These are phyloP conservation scores for Suillus subaureus DNA, from an alignment of 768 basidiomycete species.

Conservation along the genomic window DNA sequence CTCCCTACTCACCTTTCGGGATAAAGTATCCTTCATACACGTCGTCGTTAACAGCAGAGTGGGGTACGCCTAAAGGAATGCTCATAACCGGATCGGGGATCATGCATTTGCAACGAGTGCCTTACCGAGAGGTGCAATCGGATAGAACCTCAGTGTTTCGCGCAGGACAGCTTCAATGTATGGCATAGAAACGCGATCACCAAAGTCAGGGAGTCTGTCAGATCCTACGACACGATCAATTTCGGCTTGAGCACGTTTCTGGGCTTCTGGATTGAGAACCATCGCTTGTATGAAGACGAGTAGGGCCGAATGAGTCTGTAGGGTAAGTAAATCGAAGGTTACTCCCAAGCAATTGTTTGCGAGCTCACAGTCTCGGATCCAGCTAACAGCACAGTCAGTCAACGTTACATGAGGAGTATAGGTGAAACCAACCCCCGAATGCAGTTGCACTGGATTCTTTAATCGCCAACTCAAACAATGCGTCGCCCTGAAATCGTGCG, in stretches of 20 bases:
- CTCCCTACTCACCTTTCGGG: slow-evolving; percentile 6
- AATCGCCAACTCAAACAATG: slow-evolving; percentile 4
- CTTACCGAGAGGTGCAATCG: slow-evolving; percentile 28
- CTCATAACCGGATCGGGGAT: background rate
- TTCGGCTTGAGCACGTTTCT: slow-evolving; percentile 17
- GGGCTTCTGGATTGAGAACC: slow-evolving; percentile 17
- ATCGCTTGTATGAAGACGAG: slow-evolving; percentile 19
- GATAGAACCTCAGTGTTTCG: slow-evolving; percentile 31
- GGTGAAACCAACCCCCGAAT: slow-evolving; percentile 10
- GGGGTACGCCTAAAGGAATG: slow-evolving; percentile 5
- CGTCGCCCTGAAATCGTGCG: slow-evolving; percentile 3
- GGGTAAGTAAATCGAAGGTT: background rate
- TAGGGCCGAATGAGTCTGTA: slow-evolving; percentile 14
- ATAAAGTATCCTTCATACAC: slow-evolving; percentile 16
- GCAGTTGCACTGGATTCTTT: slow-evolving; percentile 16
- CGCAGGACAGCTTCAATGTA: slow-evolving; percentile 20
- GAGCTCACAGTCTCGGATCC: slow-evolving; percentile 11
- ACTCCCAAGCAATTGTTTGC: background rate
- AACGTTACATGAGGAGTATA: background rate
- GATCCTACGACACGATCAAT: slow-evolving; percentile 15
- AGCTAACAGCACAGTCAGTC: background rate
- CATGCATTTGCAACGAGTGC: background rate
- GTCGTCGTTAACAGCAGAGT: slow-evolving; percentile 12
- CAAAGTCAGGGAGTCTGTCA: slow-evolving; percentile 14
- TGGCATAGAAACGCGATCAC: slow-evolving; percentile 15